Percentiles rank a stretch among this genome's conserved stretches.
These are phyloP conservation scores for Syzygium grande DNA, from an alignment of 345 rosid genomes.

Conservation along the genomic window DNA sequence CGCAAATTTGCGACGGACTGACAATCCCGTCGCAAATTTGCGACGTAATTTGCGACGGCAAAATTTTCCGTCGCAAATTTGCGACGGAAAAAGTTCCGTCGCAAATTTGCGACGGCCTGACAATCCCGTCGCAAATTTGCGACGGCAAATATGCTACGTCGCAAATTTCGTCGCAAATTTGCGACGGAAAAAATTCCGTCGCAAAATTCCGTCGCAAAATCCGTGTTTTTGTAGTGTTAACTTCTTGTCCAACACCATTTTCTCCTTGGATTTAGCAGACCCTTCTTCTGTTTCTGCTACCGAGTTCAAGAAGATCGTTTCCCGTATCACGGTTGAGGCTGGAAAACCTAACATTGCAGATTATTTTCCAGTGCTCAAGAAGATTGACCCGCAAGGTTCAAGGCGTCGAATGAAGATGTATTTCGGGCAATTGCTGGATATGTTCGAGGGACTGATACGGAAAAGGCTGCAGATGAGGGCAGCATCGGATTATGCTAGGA, in stretches of 20 bases:
- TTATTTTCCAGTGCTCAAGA: conserved; percentile 14
- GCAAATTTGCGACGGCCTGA: no score
- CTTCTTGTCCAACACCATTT: conserved; percentile 14
- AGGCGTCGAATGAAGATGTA: conserved; percentile 4
- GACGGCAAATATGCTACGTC: no score
- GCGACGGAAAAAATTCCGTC: no score
- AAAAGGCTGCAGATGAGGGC: conserved; percentile 9
- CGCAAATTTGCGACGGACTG: no score
- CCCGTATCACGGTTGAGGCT: conserved; percentile 2
- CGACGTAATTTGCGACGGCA: no score
- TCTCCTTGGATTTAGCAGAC: conserved; percentile 13
- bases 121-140: no score
- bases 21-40: no score
- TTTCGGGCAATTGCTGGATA: not conserved
- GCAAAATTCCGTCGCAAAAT: no score
- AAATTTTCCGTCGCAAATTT: no score
- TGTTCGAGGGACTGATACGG: conserved; percentile 8
- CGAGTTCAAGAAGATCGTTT: conserved; percentile 8
- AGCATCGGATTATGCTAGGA: not conserved
- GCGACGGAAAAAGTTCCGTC: no score
- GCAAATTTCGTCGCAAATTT: no score
- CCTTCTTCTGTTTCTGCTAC: not conserved
- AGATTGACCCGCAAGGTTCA: conserved; percentile 21
- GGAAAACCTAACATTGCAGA: conserved; percentile 28
- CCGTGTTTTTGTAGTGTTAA: no score